Base-by-base conservation (phyloP, 116 monocot genomes). In the Zostera marina region DNA sequence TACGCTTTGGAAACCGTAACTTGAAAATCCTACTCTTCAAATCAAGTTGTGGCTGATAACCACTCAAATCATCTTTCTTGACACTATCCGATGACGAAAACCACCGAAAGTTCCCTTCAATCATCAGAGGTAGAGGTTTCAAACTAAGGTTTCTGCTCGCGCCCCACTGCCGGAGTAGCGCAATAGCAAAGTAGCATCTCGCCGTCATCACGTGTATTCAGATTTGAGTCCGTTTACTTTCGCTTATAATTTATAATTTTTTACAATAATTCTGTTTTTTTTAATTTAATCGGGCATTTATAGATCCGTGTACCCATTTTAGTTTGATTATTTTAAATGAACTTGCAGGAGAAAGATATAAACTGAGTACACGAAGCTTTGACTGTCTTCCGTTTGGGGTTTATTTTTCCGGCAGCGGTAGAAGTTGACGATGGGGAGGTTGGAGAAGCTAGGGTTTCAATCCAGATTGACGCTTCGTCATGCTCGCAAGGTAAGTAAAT, bases 1-100 rank as follows among this genome's bases (percentile, higher is more conserved):
- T 96, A 42, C 94, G 72, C 80, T 85, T 96, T 15, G 94, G 77
- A 22, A 80, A 73, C 0, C 94, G 74, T 22, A 96, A 82, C 49
- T 85, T 79, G 69, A 96, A 82, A 59, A 96, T 68, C 46, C 89
- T 79, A 56, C 68, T 76, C 53, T 72, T 60, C 7, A 96, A 74
- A 17, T 52, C 63, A 38, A 70, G 80, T 21, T 82, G 84, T 32
- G 47, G n/a, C 26, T 15, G 49, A 51, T 15, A 51, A 51, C 20
- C 19, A 51, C 20, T 10, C 49, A 10, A 16, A 51, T 32, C 32
- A 32, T 32, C 32, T 5, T 21, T 51, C 49, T 9, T 17, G 7
- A 9, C 15, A 51, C 19, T 8, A 3, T 19, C 49, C 20, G 49
- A 51, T 8, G 20, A 45, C 1, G 44, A 51, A 51, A 51, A 19